A percentile compares a stretch with the other conserved stretches of the same genome.
Evolutionary conservation across 345 rosid species (phyloP).

Genomic region (Fremontodendron californicum): DNA sequence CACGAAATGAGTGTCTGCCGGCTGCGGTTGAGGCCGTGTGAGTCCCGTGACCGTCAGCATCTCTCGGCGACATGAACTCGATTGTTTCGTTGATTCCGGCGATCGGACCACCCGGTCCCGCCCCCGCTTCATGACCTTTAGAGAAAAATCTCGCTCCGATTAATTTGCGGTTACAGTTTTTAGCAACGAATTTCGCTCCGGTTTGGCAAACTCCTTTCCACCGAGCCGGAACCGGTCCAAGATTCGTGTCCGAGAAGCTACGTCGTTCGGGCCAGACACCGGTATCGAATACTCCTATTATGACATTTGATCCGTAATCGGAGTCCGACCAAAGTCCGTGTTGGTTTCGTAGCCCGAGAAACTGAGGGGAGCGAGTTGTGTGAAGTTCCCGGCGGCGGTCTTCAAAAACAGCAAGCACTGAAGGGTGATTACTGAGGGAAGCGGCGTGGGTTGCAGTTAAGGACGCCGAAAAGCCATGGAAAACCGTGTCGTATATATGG

Average conservation of each 20-base stretch:
- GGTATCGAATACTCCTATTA: conserved; percentile 78
- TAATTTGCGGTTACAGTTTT: conserved; percentile 63
- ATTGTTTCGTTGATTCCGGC: conserved; percentile 61
- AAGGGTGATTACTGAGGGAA: conserved; percentile 48
- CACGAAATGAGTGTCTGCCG: conserved; percentile 59
- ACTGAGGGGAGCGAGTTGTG: conserved; percentile 93
- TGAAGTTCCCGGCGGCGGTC: conserved; percentile 76
- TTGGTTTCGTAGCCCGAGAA: conserved; percentile 72
- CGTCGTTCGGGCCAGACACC: conserved; percentile 88
- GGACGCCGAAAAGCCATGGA: conserved; percentile 89
- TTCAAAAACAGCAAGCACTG: conserved; percentile 62
- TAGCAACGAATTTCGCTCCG: conserved; percentile 40
- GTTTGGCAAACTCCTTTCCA: conserved; percentile 79
- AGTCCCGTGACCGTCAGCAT: conserved; percentile 87
- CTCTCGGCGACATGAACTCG: conserved; percentile 79
- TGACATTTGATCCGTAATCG: conserved; percentile 80
- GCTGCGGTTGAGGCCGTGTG: conserved; percentile 88
- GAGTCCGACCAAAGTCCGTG: conserved; percentile 86
- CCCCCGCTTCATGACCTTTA: conserved; percentile 70
- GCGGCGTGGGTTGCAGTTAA: conserved; percentile 40
- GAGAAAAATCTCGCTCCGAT: conserved; percentile 72
- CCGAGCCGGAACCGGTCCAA: conserved; percentile 63
- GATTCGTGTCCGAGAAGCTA: conserved; percentile 73
- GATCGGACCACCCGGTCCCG: conserved; percentile 40
- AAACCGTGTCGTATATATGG: conserved; percentile 83